Conservation (phyloP, 2,329 filamentous ascomycete genomes). For the Aspergillus aculeatus region DNA sequence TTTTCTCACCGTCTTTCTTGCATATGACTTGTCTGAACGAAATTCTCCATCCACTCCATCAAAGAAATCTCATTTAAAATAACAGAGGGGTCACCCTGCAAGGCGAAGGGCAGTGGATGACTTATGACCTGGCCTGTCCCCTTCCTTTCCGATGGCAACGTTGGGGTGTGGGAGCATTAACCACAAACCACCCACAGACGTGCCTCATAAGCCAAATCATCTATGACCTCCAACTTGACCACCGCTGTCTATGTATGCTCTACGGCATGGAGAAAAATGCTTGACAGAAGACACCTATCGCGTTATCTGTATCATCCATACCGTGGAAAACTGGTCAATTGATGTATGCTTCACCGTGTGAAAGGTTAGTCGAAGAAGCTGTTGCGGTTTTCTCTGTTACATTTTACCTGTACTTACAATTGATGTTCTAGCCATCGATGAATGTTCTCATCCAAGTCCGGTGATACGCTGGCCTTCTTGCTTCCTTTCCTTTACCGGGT, state of each 20-base stretch:
- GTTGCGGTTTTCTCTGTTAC: no score
- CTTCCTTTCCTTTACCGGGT: no score
- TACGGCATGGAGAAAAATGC: background rate
- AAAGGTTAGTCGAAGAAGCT: background rate
- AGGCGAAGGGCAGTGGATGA: background rate
- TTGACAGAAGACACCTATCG: background rate
- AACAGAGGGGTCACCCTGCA: background rate
- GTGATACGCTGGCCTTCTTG: no score
- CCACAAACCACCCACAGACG: no score
- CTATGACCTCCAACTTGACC: background rate
- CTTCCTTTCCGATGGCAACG: background rate
- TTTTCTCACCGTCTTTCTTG: conserved; percentile 6
- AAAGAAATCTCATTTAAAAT: background rate
- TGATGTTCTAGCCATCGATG: no score
- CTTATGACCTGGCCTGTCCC: background rate
- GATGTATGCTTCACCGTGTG: background rate
- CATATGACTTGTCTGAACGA: conserved; percentile 5
- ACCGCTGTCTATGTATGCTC: background rate
- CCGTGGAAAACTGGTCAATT: background rate
- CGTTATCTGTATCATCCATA: background rate
- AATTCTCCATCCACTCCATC: background rate
- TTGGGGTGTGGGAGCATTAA: background rate
- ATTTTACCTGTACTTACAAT: no score
- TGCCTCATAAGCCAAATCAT: background rate
- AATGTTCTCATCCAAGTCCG: no score